Evolutionary conservation across 148 eudicot species (phyloP).

Genomic region (Heliosperma pusillum): DNA sequence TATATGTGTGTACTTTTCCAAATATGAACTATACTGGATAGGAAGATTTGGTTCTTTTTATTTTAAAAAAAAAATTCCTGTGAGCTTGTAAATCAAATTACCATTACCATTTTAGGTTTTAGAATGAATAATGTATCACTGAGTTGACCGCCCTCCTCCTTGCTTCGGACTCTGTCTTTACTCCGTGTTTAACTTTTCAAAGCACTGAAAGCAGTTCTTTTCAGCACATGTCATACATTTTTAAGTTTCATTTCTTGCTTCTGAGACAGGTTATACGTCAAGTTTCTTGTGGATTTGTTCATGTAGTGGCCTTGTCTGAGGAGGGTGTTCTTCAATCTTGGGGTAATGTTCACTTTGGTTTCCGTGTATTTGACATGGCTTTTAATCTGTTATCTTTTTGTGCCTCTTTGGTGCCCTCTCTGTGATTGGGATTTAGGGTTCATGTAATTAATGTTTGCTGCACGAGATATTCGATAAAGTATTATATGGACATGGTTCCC

Average conservation of each 20-base stretch:
- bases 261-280: conserved; percentile 59
- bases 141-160: background rate
- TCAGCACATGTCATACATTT: background rate
- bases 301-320: conserved; percentile 72
- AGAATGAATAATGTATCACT: background rate
- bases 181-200: background rate
- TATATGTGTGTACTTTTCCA: background rate
- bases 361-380: background rate
- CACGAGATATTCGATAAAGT: background rate
- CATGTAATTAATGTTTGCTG: background rate
- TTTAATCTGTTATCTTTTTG: background rate
- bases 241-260: background rate
- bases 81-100: too few species aligned
- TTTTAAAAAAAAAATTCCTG: too few species aligned
- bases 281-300: conserved; percentile 95
- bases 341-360: conserved; percentile 48
- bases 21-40: background rate
- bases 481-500: background rate
- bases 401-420: background rate
- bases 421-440: background rate
- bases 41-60: background rate
- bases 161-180: background rate
- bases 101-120: too few species aligned
- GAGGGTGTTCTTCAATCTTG: conserved; percentile 96
- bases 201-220: background rate